Conservation (phyloP, 2,329 filamentous ascomycete genomes). For the Leptographium flavum region DNA sequence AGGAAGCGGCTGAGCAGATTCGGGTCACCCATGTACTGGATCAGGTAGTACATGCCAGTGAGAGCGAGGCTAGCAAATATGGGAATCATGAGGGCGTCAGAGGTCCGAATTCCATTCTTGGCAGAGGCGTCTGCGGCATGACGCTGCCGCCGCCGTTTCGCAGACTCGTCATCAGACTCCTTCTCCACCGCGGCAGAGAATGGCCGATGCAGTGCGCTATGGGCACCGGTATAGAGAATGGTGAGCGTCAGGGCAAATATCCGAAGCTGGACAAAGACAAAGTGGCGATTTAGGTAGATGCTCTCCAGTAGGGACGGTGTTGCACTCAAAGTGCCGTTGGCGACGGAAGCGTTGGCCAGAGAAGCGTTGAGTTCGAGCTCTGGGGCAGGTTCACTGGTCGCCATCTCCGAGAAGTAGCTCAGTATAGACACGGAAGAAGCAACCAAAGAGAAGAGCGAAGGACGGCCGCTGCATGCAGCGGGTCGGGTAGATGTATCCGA, state of each 20-base stretch:
- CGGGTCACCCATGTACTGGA: constrained; percentile 78
- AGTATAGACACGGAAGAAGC: neutral
- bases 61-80: constrained; percentile 61
- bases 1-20: constrained; percentile 70
- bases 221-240: constrained; percentile 72
- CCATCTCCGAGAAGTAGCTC: neutral
- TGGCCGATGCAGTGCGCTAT: constrained; percentile 73
- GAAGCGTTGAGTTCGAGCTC: neutral
- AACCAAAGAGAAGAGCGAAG: too few species aligned
- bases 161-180: constrained; percentile 27
- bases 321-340: neutral
- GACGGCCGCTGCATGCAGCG: too few species aligned
- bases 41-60: constrained; percentile 65
- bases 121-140: neutral
- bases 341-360: neutral
- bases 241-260: constrained; percentile 54
- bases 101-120: constrained; percentile 48
- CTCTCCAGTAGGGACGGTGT: neutral
- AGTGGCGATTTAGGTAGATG: constrained; percentile 14
- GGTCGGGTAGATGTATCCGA: too few species aligned
- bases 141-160: neutral
- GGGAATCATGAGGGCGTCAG: constrained; percentile 76
- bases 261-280: constrained; percentile 30
- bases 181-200: constrained; percentile 56
- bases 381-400: neutral